These are phyloP conservation scores for Penicillium sp. DNA, from an alignment of 2,329 filamentous ascomycete genomes.

Conservation along the genomic window DNA sequence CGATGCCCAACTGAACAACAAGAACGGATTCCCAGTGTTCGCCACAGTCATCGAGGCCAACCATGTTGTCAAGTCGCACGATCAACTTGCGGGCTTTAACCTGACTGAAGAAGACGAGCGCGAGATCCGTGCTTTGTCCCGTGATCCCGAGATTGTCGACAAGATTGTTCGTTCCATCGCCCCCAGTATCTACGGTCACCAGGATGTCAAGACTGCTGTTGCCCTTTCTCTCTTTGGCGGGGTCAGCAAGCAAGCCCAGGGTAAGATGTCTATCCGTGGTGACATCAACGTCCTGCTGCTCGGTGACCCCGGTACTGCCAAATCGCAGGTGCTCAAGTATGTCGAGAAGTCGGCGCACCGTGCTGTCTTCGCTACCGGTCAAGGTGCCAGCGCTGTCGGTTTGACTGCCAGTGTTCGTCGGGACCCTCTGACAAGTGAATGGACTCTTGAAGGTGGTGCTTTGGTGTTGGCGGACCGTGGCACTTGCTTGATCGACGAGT, in stretches of 20 bases:
- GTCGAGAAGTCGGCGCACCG: constrained; percentile 96
- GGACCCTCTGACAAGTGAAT: constrained; percentile 92
- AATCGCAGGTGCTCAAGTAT: constrained; percentile 96
- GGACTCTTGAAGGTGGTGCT: constrained; percentile 95
- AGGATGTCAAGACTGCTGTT: constrained; percentile 94
- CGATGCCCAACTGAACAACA: constrained; percentile 95
- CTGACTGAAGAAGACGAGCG: constrained; percentile 95
- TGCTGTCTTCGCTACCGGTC: constrained; percentile 95
- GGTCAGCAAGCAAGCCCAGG: constrained; percentile 86
- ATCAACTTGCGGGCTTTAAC: constrained; percentile 94
- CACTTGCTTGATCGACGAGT: constrained; percentile 96
- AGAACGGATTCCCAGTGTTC: constrained; percentile 97
- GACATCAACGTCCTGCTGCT: constrained; percentile 98
- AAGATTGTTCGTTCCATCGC: constrained; percentile 92
- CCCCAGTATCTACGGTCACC: constrained; percentile 95
- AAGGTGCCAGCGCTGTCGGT: constrained; percentile 96
- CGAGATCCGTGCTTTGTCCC: constrained; percentile 80
- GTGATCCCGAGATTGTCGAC: constrained; percentile 88
- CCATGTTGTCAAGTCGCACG: constrained; percentile 93
- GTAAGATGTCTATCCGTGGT: constrained; percentile 86
- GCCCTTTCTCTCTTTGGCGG: constrained; percentile 93
- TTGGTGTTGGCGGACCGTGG: constrained; percentile 93
- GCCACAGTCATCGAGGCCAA: constrained; percentile 97
- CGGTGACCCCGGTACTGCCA: constrained; percentile 95
- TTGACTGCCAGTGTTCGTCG: constrained; percentile 93